Percentiles rank a stretch among this genome's conserved stretches.
These are phyloP conservation scores for Hippophae rhamnoides DNA, from an alignment of 306 rosid species.

Conservation along the genomic window DNA sequence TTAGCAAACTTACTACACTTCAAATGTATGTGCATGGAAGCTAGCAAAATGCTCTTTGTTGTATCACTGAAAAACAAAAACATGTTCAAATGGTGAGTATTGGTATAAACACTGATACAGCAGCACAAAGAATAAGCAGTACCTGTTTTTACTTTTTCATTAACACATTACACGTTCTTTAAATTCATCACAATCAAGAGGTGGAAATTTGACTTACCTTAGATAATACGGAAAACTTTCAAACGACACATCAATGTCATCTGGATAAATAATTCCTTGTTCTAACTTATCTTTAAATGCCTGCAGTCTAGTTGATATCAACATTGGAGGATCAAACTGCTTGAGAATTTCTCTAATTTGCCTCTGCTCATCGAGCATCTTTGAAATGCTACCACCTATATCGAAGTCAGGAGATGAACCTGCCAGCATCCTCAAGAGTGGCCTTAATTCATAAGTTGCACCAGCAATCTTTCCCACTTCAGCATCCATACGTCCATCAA, in stretches of 20 bases:
- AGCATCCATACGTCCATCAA: conserved; percentile 33
- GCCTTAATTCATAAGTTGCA: conserved; percentile 38
- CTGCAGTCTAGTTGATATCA: conserved; percentile 54
- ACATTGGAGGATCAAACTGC: conserved; percentile 44
- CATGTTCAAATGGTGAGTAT: conserved; percentile 7
- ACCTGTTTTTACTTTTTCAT: too few relatives aligned
- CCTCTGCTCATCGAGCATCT: conserved; percentile 54
- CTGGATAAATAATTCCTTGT: conserved; percentile 53
- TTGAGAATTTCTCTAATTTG: conserved; percentile 55
- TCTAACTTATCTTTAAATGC: conserved; percentile 62
- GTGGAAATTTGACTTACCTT: conserved; percentile 33
- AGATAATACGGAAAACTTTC: conserved; percentile 88
- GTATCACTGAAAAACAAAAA: conserved; percentile 60
- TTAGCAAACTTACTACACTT: conserved; percentile 62
- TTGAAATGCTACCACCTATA: conserved; percentile 51
- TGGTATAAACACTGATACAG: conserved; percentile 10
- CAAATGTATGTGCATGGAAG: conserved; percentile 69
- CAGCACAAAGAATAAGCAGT: conserved; percentile 4
- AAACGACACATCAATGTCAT: conserved; percentile 58
- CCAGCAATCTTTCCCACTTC: conserved; percentile 47
- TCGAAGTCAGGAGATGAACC: conserved; percentile 46
- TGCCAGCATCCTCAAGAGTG: conserved; percentile 51
- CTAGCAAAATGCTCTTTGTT: conserved; percentile 62
- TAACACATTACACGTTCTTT: too few relatives aligned
- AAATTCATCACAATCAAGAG: too few relatives aligned